Conservation (phyloP, 768 basidiomycete species). For the Sutorius australiensis region DNA sequence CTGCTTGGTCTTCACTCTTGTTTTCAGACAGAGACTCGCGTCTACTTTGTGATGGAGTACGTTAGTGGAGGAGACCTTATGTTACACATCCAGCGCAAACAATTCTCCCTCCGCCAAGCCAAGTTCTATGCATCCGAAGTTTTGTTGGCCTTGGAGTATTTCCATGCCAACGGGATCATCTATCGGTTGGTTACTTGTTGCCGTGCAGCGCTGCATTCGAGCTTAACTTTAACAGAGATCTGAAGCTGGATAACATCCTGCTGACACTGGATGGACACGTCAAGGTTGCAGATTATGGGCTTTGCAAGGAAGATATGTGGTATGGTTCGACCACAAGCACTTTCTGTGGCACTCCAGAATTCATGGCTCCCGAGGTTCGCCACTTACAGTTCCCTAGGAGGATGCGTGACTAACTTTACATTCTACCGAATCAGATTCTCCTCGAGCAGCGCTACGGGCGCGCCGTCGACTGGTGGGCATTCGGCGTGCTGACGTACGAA, state of each 20-base stretch:
- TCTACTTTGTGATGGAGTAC: conserved; percentile 99
- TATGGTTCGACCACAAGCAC: conserved; percentile 93
- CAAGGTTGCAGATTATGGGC: conserved; percentile 97
- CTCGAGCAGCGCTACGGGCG: conserved; percentile 99
- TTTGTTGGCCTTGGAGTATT: conserved; percentile 92
- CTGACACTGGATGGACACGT: conserved; percentile 96
- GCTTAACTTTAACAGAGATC: conserved; percentile 55
- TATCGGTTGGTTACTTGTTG: conserved; percentile 66
- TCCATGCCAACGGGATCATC: conserved; percentile 98
- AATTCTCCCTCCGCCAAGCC: conserved; percentile 97
- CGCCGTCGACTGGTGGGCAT: conserved; percentile 99
- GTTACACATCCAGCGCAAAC: conserved; percentile 98
- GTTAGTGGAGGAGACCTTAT: conserved; percentile 98
- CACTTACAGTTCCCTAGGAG: not conserved
- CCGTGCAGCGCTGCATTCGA: not conserved
- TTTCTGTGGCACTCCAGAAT: conserved; percentile 99
- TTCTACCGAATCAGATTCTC: conserved; percentile 63
- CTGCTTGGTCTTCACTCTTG: conserved; percentile 94
- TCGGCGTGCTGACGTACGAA: conserved; percentile 97
- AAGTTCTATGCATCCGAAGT: conserved; percentile 99
- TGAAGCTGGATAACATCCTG: conserved; percentile 97
- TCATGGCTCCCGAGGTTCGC: conserved; percentile 97
- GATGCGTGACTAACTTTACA: not conserved
- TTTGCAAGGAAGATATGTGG: conserved; percentile 99
- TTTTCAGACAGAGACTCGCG: conserved; percentile 98